Base-by-base conservation (phyloP, 2,329 filamentous ascomycete species). In the Thielaviopsis euricoi region DNA sequence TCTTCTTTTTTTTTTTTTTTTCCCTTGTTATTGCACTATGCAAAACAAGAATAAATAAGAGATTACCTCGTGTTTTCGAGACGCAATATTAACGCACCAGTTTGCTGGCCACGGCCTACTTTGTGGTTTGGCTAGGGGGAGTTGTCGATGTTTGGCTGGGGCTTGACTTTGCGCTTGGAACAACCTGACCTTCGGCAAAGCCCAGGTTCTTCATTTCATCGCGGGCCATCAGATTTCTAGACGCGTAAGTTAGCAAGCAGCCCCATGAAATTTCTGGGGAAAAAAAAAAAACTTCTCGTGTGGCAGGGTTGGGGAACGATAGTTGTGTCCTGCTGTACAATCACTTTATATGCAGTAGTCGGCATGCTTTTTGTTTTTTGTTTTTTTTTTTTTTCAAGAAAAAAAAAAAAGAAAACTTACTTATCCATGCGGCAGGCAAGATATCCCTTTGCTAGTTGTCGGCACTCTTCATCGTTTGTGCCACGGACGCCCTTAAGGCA, bases 141-240 rank as follows among this genome's bases (percentile, higher is more conserved):
- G 43, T 6, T 48, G 4, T 21, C n/a, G 43, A 6, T 10, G 17
- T 9, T 21, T 48, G 43, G 43, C n/a, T 21, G 10, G n/a, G 43
- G 43, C 43, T 21, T 48, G 17, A 10, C 7, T 21, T 48, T 48
- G 5, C n/a, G n/a, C 43, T 48, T 21, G 17, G 15, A 9, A 48
- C 43, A 48, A 17, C 7, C 43, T 48, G 43, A 21, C 43, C 43
- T 56, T 60, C 58, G 56, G 51, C 64, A 64, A 95, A 93, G 0
- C 93, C 93, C 48, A 98, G 74, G 67, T 98, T 98, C 70, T 87
- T 89, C 71, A 97, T 93, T 60, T 95, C 87, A 67, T 98, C 93
- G 64, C 81, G 88, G 7, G 90, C 90, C 93, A 98, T 98, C 33
- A 98, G 74, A 67, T 97, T 96, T 64, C 89, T 89, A 53, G 9